Percentiles rank a stretch among this genome's conserved stretches.
phyloP scores from a whole-genome alignment of 805 yeast genomes.

The Metschnikowia colocasiae region DNA sequence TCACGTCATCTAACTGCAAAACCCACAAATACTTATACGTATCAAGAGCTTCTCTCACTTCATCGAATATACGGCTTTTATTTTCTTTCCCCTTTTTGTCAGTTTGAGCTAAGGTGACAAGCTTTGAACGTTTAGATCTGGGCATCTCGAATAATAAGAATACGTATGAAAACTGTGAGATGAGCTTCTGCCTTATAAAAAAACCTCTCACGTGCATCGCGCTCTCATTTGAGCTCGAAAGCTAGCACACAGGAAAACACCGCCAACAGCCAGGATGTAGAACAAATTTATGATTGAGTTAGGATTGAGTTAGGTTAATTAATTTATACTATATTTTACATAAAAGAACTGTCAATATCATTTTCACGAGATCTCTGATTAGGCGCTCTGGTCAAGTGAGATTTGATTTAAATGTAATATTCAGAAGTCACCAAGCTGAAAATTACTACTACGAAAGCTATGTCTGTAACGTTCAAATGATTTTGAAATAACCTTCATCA shows the following conservation, averaged over 20 bases:
- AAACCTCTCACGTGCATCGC: slow-evolving; percentile 11
- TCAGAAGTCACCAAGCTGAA: not conserved
- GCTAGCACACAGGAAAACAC: not conserved
- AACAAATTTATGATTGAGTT: not conserved
- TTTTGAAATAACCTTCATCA: not conserved
- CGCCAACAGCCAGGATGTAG: not conserved
- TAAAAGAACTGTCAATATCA: no score
- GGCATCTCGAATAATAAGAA: slow-evolving; percentile 58
- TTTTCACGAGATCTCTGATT: no score
- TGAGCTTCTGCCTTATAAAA: slow-evolving; percentile 7
- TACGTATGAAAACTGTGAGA: slow-evolving; percentile 9
- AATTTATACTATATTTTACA: no score
- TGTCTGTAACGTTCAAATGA: not conserved
- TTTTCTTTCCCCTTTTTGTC: slow-evolving; percentile 94
- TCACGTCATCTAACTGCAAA: slow-evolving; percentile 81
- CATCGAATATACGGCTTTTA: slow-evolving; percentile 88
- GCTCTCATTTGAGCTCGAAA: not conserved
- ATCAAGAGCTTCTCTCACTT: slow-evolving; percentile 79
- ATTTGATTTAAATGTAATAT: not conserved
- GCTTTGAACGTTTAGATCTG: slow-evolving; percentile 93
- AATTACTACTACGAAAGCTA: not conserved
- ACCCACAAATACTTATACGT: slow-evolving; percentile 78
- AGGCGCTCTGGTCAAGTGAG: not conserved
- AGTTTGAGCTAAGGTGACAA: slow-evolving; percentile 92
- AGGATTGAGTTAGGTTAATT: no score